Evolutionary conservation across 139 green algal species (phyloP), one percentile per base, ranked within the genome.

Genomic region (Picochlorum sp.): DNA sequence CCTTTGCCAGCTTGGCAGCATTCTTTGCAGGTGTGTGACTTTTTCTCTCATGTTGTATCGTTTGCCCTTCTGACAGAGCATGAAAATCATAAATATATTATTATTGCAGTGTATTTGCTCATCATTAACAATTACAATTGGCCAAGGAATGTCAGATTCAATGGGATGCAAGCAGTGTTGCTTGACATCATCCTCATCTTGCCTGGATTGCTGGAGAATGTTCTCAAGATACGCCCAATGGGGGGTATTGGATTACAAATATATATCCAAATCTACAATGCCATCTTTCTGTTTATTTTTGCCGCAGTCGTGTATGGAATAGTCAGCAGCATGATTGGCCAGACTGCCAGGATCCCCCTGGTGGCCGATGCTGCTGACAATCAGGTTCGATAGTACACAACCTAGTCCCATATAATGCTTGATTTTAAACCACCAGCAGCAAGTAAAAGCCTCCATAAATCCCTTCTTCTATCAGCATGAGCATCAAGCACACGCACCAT

Each of bases 131-230:
- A 67, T 28, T 49, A 56, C 23, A 81, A 45, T 44, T 71, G 89
- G 30, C 64, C 62, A 24, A 74, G 86, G 13, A 92, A 83, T 45
- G 78, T 93, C 26, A 74, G 87, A 7, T 86, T 81, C 69, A 87
- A 92, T 67, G 87, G 83, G 6, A 85, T 91, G 83, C 88, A 95
- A 64, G 82, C 87, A 14, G 71, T 95, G 13, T 67, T 95, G 45
- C 76, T 95, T 37, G 83, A 92, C 63, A 79, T 95, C 30, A 64
- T 94, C 8, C 84, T 94, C 37, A 92, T 94, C 77, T 11, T 87
- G 51, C 81, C 76, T 20, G 66, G 70, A 30, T 60, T 87, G n/a
- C 34, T 86, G 45, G 79, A 85, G 62, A 55, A 37, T 2, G 51
- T 83, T 31, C 31, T 85, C 18, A 70, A 71, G 30, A 54, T 65